phyloP scores from a whole-genome alignment of 1,284 basidiomycete species.

The Farysia itapuensis region DNA sequence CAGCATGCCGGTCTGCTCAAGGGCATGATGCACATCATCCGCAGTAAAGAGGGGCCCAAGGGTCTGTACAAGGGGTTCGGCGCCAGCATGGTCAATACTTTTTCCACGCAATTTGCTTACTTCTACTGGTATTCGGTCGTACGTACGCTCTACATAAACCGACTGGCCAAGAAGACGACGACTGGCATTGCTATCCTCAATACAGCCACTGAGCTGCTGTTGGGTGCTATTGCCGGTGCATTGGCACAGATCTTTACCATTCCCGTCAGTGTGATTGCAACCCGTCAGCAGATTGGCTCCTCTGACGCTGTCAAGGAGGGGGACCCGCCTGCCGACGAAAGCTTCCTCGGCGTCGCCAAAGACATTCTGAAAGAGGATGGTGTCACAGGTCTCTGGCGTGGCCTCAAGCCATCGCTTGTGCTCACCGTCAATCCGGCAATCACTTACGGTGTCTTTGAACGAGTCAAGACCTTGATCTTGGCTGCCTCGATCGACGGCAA shows the following conservation, averaged over 20 bases:
- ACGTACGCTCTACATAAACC: slow-evolving; percentile 69
- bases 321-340: slow-evolving; percentile 63
- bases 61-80: slow-evolving; percentile 91
- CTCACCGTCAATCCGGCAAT: slow-evolving; percentile 94
- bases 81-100: slow-evolving; percentile 98
- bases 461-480: slow-evolving; percentile 69
- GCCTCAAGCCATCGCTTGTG: slow-evolving; percentile 86
- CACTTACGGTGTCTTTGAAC: slow-evolving; percentile 93
- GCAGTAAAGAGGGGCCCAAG: slow-evolving; percentile 46
- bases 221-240: slow-evolving; percentile 89
- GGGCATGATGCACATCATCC: slow-evolving; percentile 50
- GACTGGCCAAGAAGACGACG: slow-evolving; percentile 33
- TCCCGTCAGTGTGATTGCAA: slow-evolving; percentile 95
- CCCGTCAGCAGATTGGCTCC: slow-evolving; percentile 75
- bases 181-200: slow-evolving; percentile 34
- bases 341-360: slow-evolving; percentile 74
- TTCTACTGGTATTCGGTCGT: slow-evolving; percentile 98
- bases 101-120: slow-evolving; percentile 94
- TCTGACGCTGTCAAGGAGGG: slow-evolving; percentile 24
- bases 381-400: slow-evolving; percentile 87
- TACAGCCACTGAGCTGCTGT: slow-evolving; percentile 65
- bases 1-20: slow-evolving; percentile 51
- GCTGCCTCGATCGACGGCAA: slow-evolving; percentile 67
- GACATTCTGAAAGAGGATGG: slow-evolving; percentile 94
- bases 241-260: slow-evolving; percentile 98